Conservation (phyloP, 257 asterid genomes). For the Sherardia arvensis region DNA sequence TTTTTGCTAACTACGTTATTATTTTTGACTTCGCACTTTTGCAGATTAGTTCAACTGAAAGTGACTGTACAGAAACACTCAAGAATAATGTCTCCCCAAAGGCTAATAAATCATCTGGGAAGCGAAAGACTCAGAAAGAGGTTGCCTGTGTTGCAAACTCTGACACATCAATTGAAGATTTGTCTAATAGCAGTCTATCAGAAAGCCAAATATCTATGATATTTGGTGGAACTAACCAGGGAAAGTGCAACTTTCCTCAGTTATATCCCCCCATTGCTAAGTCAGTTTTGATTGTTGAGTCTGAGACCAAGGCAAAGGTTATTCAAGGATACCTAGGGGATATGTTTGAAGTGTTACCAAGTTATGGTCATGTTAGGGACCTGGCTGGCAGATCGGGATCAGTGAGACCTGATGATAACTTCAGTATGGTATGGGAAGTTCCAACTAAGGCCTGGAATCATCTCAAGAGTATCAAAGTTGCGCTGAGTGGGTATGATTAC, state of each 20-base stretch:
- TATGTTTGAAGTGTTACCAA: constrained; percentile 88
- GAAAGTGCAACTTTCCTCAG: constrained; percentile 36
- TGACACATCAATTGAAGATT: constrained; percentile 17
- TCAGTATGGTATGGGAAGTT: constrained; percentile 98
- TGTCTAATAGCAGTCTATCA: constrained; percentile 22
- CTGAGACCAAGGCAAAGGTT: constrained; percentile 76
- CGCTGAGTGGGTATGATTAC: constrained; percentile 68
- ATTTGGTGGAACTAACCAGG: constrained; percentile 23
- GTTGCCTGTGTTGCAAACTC: constrained; percentile 19
- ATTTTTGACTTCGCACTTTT: constrained; percentile 26
- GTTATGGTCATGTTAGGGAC: constrained; percentile 95
- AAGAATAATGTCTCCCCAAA: constrained; percentile 22
- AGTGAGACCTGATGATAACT: constrained; percentile 89
- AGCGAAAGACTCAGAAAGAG: constrained; percentile 27
- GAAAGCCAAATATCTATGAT: constrained; percentile 17
- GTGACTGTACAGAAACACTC: constrained; percentile 24
- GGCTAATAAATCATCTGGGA: constrained; percentile 27
- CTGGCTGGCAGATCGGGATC: constrained; percentile 97
- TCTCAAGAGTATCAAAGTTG: constrained; percentile 81
- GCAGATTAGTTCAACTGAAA: constrained; percentile 30
- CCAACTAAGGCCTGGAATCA: constrained; percentile 97
- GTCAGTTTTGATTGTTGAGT: constrained; percentile 80
- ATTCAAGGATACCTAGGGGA: constrained; percentile 94
- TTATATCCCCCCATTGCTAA: constrained; percentile 71
- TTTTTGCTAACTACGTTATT: constrained; percentile 14